Conservation (phyloP, 2,329 filamentous ascomycete genomes). For the Trichothecium roseum region DNA sequence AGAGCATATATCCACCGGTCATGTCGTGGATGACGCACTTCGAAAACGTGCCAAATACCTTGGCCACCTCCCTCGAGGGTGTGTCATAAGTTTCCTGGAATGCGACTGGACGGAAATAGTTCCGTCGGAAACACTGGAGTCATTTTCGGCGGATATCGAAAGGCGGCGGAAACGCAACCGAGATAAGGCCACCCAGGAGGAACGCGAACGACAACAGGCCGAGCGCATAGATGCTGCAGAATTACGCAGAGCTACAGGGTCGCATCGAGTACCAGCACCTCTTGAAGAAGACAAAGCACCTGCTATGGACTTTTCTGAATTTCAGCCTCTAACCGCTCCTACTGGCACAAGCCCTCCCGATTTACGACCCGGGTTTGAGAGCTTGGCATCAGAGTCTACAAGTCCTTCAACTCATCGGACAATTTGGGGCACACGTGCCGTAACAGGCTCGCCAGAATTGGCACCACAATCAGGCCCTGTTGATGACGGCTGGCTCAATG, state of each 20-base stretch:
- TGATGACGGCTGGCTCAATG: conserved; percentile 81
- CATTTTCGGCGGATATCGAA: conserved; percentile 69
- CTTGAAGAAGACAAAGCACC: conserved; percentile 26
- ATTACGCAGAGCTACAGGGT: conserved; percentile 40
- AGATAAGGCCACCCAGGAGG: conserved; percentile 78
- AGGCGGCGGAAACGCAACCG: conserved; percentile 63
- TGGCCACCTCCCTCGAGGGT: conserved; percentile 78
- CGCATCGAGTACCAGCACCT: conserved; percentile 25
- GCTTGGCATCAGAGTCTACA: conserved; percentile 67
- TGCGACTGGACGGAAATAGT: conserved; percentile 94
- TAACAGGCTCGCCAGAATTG: conserved; percentile 50
- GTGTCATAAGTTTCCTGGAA: conserved; percentile 81
- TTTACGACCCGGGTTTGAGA: conserved; percentile 50
- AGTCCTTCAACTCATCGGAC: conserved; percentile 69
- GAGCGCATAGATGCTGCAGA: conserved; percentile 69
- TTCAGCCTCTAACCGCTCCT: conserved; percentile 48
- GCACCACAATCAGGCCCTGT: conserved; percentile 16
- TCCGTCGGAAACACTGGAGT: conserved; percentile 59
- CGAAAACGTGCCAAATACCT: conserved; percentile 81
- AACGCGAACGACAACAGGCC: conserved; percentile 72
- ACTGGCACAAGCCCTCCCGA: conserved; percentile 44
- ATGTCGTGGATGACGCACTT: conserved; percentile 76
- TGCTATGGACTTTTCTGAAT: conserved; percentile 47
- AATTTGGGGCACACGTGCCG: conserved; percentile 80
- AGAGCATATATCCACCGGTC: conserved; percentile 80